A percentile compares a stretch with the other conserved stretches of the same genome.
phyloP scores from a whole-genome alignment of 2,329 filamentous ascomycete genomes.

The Lachnellula willkommii region DNA sequence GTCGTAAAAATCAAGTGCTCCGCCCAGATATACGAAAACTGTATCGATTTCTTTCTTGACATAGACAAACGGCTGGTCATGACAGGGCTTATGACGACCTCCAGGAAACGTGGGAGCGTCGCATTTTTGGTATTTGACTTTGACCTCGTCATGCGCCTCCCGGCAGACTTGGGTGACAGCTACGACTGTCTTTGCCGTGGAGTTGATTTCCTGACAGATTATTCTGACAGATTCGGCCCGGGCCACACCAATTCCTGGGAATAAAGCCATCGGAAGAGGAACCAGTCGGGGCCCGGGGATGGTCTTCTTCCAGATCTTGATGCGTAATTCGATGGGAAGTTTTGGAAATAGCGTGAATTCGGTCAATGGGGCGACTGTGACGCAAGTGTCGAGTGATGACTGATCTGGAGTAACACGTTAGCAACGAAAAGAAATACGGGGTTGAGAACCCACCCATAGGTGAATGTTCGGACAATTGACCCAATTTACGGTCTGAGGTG shows the following conservation, averaged over 20 bases:
- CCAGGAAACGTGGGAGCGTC: not conserved
- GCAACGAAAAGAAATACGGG: no score
- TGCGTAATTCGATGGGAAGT: not conserved
- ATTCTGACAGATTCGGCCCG: not conserved
- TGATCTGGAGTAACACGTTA: no score
- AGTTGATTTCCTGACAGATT: not conserved
- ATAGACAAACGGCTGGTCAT: not conserved
- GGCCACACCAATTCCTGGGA: not conserved
- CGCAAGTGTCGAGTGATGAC: no score
- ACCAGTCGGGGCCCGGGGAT: not conserved
- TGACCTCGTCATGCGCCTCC: not conserved
- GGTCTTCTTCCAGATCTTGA: not conserved
- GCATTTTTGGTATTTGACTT: not conserved
- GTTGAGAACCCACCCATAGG: no score
- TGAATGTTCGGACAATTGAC: no score
- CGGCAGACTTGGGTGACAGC: not conserved
- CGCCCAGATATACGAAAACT: not conserved
- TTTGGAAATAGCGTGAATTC: not conserved
- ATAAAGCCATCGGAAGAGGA: not conserved
- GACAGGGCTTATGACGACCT: not conserved
- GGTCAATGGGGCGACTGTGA: no score
- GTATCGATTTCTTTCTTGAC: not conserved
- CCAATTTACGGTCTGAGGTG: no score
- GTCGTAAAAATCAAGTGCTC: no score
- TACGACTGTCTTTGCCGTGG: not conserved